These are phyloP conservation scores for Uncinocarpus reesii DNA, from an alignment of 2,329 filamentous ascomycete genomes.

Conservation along the genomic window DNA sequence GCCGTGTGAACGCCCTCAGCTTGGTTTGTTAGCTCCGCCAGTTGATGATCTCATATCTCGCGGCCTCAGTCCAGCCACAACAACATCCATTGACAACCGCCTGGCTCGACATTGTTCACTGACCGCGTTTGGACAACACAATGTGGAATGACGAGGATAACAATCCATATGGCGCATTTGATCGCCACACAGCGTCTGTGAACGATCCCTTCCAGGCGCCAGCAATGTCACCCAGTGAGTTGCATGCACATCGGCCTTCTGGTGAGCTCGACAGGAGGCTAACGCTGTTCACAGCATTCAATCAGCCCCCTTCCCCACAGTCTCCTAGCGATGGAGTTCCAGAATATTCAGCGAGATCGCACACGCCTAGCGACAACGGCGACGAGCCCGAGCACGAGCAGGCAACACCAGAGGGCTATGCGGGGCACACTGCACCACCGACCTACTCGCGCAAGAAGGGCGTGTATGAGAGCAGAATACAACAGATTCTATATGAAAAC, in stretches of 20 bases:
- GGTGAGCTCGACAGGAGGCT: not conserved
- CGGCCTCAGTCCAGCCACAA: not conserved
- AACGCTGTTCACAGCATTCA: slow-evolving; percentile 34
- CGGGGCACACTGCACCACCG: slow-evolving; percentile 42
- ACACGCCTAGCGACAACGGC: slow-evolving; percentile 41
- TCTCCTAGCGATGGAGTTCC: slow-evolving; percentile 58
- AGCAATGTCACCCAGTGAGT: slow-evolving; percentile 39
- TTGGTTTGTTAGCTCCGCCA: too few species aligned
- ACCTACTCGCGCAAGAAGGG: slow-evolving; percentile 57
- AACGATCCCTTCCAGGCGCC: slow-evolving; percentile 56
- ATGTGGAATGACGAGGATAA: slow-evolving; percentile 99
- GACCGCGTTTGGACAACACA: slow-evolving; percentile 23
- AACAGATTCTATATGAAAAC: slow-evolving; percentile 95
- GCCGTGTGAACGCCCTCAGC: too few species aligned
- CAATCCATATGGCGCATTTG: slow-evolving; percentile 93
- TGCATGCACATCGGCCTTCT: not conserved
- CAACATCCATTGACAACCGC: not conserved
- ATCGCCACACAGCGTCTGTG: slow-evolving; percentile 68
- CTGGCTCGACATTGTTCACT: not conserved
- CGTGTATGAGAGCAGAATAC: slow-evolving; percentile 87
- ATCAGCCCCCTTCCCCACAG: slow-evolving; percentile 56
- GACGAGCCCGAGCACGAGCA: slow-evolving; percentile 9
- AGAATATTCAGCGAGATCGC: slow-evolving; percentile 41
- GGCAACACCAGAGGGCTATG: slow-evolving; percentile 26
- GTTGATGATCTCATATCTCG: slow-evolving; percentile 10